Percentiles rank a stretch among this genome's conserved stretches.
Evolutionary conservation across 2,329 filamentous ascomycete species (phyloP).

Genomic region (Dactylellina parvicollis): DNA sequence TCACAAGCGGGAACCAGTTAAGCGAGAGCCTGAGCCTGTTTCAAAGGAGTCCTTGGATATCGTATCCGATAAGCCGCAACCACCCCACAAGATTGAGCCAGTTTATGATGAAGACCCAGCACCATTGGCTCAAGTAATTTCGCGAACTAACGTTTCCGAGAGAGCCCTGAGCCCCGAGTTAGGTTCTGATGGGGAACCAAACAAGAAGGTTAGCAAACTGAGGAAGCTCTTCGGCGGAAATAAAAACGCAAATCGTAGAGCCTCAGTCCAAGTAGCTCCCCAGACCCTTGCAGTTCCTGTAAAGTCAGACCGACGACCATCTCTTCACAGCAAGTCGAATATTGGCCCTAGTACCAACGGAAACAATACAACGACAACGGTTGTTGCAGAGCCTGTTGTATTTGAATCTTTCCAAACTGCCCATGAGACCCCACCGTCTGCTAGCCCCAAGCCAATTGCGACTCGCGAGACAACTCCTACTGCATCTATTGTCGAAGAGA

Average conservation of each 20-base stretch:
- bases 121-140: slow-evolving; percentile 28
- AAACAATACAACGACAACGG: slow-evolving; percentile 15
- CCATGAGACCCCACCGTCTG: slow-evolving; percentile 21
- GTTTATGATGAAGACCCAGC: slow-evolving; percentile 53
- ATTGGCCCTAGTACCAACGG: slow-evolving; percentile 19
- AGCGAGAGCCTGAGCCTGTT: slow-evolving; percentile 10
- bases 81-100: slow-evolving; percentile 55
- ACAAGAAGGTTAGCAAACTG: slow-evolving; percentile 55
- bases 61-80: slow-evolving; percentile 48
- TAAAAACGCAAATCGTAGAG: slow-evolving; percentile 35
- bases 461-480: slow-evolving; percentile 44
- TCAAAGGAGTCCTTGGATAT: slow-evolving; percentile 35
- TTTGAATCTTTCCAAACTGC: slow-evolving; percentile 37
- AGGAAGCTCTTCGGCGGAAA: slow-evolving; percentile 35
- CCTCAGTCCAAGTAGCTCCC: slow-evolving; percentile 40
- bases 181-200: slow-evolving; percentile 54
- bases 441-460: slow-evolving; percentile 36
- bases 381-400: slow-evolving; percentile 10
- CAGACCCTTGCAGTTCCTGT: slow-evolving; percentile 34
- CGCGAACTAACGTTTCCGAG: slow-evolving; percentile 44
- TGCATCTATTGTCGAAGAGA: slow-evolving; percentile 43
- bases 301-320: slow-evolving; percentile 42
- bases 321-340: slow-evolving; percentile 32
- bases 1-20: slow-evolving; percentile 13
- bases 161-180: slow-evolving; percentile 59